Percentiles rank a stretch among this genome's conserved stretches.
Evolutionary conservation across 495 filamentous ascomycete genomes (phyloP).

Genomic region (Aspergillus sparsus): DNA sequence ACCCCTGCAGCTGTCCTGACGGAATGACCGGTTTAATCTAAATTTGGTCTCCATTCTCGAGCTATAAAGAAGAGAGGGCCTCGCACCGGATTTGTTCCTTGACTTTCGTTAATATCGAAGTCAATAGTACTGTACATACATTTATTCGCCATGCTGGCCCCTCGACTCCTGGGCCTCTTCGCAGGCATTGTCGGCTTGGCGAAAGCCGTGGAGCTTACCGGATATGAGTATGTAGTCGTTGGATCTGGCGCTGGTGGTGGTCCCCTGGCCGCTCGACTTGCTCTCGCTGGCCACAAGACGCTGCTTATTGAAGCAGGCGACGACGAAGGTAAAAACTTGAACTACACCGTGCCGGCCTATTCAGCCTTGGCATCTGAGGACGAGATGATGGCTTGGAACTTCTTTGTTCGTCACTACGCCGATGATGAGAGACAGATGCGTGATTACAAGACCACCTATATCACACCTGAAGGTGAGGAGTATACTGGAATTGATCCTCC

Average conservation of each 20-base stretch:
- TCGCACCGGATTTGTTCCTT: too few relatives aligned
- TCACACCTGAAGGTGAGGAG: slow-evolving; percentile 38
- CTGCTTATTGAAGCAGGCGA: slow-evolving; percentile 66
- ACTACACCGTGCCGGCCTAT: slow-evolving; percentile 44
- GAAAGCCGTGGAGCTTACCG: slow-evolving; percentile 33
- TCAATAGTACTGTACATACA: too few relatives aligned
- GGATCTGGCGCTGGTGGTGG: slow-evolving; percentile 67
- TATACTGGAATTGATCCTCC: slow-evolving; percentile 46
- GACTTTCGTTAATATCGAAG: too few relatives aligned
- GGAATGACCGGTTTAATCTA: too few relatives aligned
- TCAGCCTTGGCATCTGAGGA: slow-evolving; percentile 42
- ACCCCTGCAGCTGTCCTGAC: too few relatives aligned
- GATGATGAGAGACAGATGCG: slow-evolving; percentile 40
- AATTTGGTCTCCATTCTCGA: too few relatives aligned
- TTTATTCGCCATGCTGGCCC: neutral
- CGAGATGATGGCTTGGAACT: slow-evolving; percentile 45
- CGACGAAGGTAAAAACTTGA: slow-evolving; percentile 51
- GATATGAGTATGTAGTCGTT: slow-evolving; percentile 68
- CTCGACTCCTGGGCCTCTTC: slow-evolving; percentile 16
- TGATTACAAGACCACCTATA: slow-evolving; percentile 48
- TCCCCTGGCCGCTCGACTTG: slow-evolving; percentile 61
- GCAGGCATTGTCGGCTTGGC: slow-evolving; percentile 25
- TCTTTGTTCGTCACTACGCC: slow-evolving; percentile 49
- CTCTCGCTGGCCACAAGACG: slow-evolving; percentile 58
- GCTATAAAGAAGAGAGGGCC: too few relatives aligned